Conservation (phyloP, 2,329 filamentous ascomycete species). For the Pestalotiopsis sp. region DNA sequence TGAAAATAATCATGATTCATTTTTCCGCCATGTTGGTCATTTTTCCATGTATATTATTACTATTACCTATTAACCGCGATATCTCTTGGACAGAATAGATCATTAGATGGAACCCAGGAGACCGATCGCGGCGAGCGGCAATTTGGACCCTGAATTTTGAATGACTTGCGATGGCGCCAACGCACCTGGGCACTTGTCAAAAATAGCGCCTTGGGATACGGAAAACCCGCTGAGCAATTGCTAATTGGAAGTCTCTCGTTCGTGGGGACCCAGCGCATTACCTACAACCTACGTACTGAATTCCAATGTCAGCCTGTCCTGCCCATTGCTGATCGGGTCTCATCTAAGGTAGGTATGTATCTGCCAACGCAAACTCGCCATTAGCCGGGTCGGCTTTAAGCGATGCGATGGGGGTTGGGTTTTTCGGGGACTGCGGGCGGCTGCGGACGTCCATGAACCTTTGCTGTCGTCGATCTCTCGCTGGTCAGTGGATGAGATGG, state of each 20-base stretch:
- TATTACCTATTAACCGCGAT: neutral
- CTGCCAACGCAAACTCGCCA: neutral
- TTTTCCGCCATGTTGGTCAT: neutral
- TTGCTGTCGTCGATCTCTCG: neutral
- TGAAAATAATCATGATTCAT: neutral
- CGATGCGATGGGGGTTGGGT: neutral
- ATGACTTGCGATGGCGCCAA: neutral
- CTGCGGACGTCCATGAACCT: neutral
- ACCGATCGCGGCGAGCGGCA: conserved; percentile 2
- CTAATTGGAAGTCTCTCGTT: conserved; percentile 5
- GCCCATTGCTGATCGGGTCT: neutral
- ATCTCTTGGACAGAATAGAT: neutral
- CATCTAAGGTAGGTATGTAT: neutral
- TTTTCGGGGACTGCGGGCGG: neutral
- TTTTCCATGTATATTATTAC: neutral
- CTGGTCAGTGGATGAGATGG: no score
- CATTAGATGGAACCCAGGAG: neutral
- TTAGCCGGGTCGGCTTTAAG: neutral
- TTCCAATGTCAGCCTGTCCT: neutral
- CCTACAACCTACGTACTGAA: neutral
- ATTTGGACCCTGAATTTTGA: conserved; percentile 8
- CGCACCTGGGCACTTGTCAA: neutral
- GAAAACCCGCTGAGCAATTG: neutral
- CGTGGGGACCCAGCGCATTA: conserved; percentile 1
- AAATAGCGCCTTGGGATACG: neutral